Evolutionary conservation across 495 filamentous ascomycete genomes (phyloP).

Genomic region (Margaritispora aquatica): DNA sequence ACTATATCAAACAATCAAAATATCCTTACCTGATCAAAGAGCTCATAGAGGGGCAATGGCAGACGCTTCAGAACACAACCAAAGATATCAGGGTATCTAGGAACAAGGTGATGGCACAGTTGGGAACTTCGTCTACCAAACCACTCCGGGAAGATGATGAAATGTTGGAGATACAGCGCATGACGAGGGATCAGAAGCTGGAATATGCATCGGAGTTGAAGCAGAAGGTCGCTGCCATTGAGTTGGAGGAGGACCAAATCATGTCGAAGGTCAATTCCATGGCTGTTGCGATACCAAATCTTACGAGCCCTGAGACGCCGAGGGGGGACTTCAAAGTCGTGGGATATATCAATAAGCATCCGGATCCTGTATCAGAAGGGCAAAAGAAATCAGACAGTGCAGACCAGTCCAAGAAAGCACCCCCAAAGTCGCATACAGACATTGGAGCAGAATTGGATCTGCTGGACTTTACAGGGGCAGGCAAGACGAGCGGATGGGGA

Average conservation of each 20-base stretch:
- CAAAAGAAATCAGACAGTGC: no score
- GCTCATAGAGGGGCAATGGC: constrained; percentile 57
- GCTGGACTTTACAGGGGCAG: constrained; percentile 78
- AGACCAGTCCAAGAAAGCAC: no score
- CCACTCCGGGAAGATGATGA: constrained; percentile 33
- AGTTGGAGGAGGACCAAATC: constrained; percentile 50
- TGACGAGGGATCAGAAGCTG: constrained; percentile 42
- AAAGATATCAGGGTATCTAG: constrained; percentile 49
- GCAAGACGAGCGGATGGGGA: constrained; percentile 81
- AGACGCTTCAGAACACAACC: constrained; percentile 45
- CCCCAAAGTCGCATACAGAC: constrained; percentile 67
- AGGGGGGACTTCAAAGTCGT: constrained; percentile 53
- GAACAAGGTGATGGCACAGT: constrained; percentile 45
- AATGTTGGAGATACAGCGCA: constrained; percentile 19
- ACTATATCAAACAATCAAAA: constrained; percentile 62
- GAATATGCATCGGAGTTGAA: constrained; percentile 68
- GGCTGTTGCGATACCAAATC: constrained; percentile 78
- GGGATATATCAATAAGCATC: constrained; percentile 71
- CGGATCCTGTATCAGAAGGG: constrained; percentile 42
- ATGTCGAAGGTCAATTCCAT: constrained; percentile 64
- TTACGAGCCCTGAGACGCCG: constrained; percentile 72
- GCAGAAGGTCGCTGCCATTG: constrained; percentile 50
- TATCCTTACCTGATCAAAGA: constrained; percentile 64
- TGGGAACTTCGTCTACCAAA: constrained; percentile 35
- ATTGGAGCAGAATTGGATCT: constrained; percentile 75